phyloP scores from a whole-genome alignment of 805 yeast genomes.

The Hanseniaspora singularis region DNA sequence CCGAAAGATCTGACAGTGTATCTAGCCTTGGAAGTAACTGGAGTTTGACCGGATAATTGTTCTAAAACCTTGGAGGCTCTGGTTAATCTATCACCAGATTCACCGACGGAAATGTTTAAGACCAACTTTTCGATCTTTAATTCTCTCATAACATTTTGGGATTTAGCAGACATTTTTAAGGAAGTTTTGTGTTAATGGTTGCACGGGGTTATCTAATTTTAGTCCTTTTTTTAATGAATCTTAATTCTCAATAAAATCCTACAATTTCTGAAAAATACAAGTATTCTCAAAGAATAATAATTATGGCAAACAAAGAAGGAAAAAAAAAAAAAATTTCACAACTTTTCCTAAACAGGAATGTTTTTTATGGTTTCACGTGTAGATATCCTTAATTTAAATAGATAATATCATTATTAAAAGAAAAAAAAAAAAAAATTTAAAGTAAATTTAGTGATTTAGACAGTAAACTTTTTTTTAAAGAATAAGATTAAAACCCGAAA shows the following conservation, averaged over 20 bases:
- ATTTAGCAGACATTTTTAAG: slow-evolving; percentile 38
- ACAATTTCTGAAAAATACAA: no score
- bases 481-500: no score
- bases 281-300: no score
- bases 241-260: no score
- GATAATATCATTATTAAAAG: not conserved
- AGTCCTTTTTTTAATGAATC: no score
- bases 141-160: slow-evolving; percentile 96
- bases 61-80: slow-evolving; percentile 99
- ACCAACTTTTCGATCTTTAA: slow-evolving; percentile 98
- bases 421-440: not conserved
- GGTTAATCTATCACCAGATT: slow-evolving; percentile 99
- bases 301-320: no score
- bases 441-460: no score
- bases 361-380: not conserved
- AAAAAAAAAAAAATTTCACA: no score
- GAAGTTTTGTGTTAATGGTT: slow-evolving; percentile 16
- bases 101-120: slow-evolving; percentile 99
- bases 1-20: slow-evolving; percentile 99
- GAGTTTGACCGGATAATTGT: slow-evolving; percentile 99
- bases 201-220: slow-evolving; percentile 6
- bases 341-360: not conserved
- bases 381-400: not conserved
- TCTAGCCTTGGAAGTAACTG: slow-evolving; percentile 99
- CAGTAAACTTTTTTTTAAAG: no score